Evolutionary conservation across 208 protist species (phyloP).

Genomic region (Leishmania amazonensis): DNA sequence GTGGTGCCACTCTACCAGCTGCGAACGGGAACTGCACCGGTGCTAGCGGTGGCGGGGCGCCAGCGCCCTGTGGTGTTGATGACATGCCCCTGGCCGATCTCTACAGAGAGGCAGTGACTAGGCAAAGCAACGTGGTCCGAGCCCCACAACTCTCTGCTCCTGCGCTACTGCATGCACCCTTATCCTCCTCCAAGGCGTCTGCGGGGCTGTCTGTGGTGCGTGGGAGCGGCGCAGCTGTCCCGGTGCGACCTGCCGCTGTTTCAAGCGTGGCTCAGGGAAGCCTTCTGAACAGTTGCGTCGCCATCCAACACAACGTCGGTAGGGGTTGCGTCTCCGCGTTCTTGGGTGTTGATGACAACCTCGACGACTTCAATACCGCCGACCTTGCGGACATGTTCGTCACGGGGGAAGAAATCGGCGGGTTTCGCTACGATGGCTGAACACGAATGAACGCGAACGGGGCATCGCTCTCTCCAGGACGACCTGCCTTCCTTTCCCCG

Average conservation of each 20-base stretch:
- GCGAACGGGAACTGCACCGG: not conserved
- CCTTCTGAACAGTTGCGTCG: not conserved
- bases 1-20: not conserved
- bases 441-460: not conserved
- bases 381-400: constrained; percentile 61
- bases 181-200: not conserved
- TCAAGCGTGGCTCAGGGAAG: not conserved
- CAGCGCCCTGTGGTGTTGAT: not conserved
- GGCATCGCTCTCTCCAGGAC: not conserved
- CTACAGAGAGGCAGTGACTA: not conserved
- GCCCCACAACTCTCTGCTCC: not conserved
- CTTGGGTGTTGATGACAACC: constrained; percentile 21
- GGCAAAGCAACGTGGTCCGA: not conserved
- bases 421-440: constrained; percentile 44
- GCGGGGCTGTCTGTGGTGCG: constrained; percentile 10
- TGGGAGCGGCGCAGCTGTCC: constrained; percentile 1
- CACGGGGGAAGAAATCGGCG: constrained; percentile 62
- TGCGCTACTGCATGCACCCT: not conserved
- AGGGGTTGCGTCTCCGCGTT: not conserved
- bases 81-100: constrained; percentile 11
- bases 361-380: constrained; percentile 30
- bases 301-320: not conserved
- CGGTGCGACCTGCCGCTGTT: not conserved
- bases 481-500: not conserved
- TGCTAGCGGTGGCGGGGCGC: not conserved